A percentile compares a stretch with the other conserved stretches of the same genome.
These are phyloP conservation scores for Phaeotremella fagi DNA, from an alignment of 768 basidiomycete species.

Conservation along the genomic window DNA sequence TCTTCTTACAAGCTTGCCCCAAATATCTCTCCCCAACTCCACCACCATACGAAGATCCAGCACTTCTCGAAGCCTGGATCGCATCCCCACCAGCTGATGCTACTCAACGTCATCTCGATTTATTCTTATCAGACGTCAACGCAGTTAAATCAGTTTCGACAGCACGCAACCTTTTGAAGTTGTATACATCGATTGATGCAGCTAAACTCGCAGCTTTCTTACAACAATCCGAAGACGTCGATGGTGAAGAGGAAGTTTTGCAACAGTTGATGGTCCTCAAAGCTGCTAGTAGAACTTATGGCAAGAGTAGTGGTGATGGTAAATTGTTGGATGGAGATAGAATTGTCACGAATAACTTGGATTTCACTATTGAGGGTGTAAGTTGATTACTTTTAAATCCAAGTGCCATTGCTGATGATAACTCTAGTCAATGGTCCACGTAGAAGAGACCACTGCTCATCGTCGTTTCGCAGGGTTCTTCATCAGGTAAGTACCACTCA, in stretches of 20 bases:
- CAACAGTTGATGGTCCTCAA: slow-evolving; percentile 98
- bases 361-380: slow-evolving; percentile 92
- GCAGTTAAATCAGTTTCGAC: slow-evolving; percentile 75
- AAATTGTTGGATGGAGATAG: slow-evolving; percentile 72
- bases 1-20: slow-evolving; percentile 90
- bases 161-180: slow-evolving; percentile 82
- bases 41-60: slow-evolving; percentile 81
- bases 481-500: slow-evolving; percentile 58
- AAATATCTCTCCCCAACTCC: slow-evolving; percentile 95
- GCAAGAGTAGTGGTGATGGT: slow-evolving; percentile 49
- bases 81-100: slow-evolving; percentile 58
- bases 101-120: slow-evolving; percentile 71
- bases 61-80: slow-evolving; percentile 56
- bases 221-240: slow-evolving; percentile 52
- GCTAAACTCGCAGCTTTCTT: slow-evolving; percentile 88
- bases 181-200: slow-evolving; percentile 90
- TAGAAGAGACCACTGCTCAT: slow-evolving; percentile 89
- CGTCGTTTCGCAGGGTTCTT: slow-evolving; percentile 95
- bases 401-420: slow-evolving; percentile 1
- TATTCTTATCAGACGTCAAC: slow-evolving; percentile 77
- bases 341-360: slow-evolving; percentile 85
- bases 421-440: slow-evolving; percentile 86
- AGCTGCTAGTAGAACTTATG: slow-evolving; percentile 67
- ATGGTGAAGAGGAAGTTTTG: slow-evolving; percentile 85
- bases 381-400: slow-evolving; percentile 33